Percentiles rank a stretch among this genome's conserved stretches.
These are phyloP conservation scores for Tolypocladium sp. DNA, from an alignment of 2,329 filamentous ascomycete species.

Conservation along the genomic window DNA sequence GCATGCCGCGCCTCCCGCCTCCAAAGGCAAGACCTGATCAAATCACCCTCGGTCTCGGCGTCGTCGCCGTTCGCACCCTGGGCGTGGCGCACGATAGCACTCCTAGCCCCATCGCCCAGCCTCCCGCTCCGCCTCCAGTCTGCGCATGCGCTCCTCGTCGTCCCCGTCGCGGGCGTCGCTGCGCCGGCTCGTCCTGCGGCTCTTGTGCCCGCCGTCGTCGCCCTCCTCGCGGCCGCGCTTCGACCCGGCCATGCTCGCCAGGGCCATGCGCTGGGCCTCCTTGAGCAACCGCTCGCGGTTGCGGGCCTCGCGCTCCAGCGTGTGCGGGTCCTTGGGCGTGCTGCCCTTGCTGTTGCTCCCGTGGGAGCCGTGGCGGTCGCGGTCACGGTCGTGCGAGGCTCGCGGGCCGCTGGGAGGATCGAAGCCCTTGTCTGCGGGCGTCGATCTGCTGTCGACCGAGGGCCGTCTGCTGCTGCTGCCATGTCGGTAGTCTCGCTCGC, in stretches of 20 bases:
- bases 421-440: slow-evolving; percentile 27
- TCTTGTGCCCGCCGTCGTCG: slow-evolving; percentile 25
- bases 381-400: slow-evolving; percentile 26
- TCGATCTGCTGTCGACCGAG: slow-evolving; percentile 13
- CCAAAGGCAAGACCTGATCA: not conserved
- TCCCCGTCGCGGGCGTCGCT: slow-evolving; percentile 38
- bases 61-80: not conserved
- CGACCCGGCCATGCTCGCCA: slow-evolving; percentile 34
- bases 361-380: slow-evolving; percentile 25
- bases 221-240: slow-evolving; percentile 43
- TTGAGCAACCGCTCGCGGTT: slow-evolving; percentile 58
- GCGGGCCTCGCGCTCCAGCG: slow-evolving; percentile 58
- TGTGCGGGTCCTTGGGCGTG: slow-evolving; percentile 49
- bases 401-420: slow-evolving; percentile 33
- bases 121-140: slow-evolving; percentile 53
- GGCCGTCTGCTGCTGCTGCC: slow-evolving; percentile 24
- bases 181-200: slow-evolving; percentile 33
- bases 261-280: slow-evolving; percentile 57
- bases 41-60: not conserved
- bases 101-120: slow-evolving; percentile 36
- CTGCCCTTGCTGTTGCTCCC: slow-evolving; percentile 10
- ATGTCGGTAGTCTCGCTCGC: slow-evolving; percentile 20
- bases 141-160: slow-evolving; percentile 41
- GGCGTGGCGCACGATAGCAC: not conserved
- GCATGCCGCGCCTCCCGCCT: not conserved